Evolutionary conservation across 352 stramenopile species (phyloP), one percentile per base, ranked within the genome.

Genomic region (Phytophthora tentaculata): DNA sequence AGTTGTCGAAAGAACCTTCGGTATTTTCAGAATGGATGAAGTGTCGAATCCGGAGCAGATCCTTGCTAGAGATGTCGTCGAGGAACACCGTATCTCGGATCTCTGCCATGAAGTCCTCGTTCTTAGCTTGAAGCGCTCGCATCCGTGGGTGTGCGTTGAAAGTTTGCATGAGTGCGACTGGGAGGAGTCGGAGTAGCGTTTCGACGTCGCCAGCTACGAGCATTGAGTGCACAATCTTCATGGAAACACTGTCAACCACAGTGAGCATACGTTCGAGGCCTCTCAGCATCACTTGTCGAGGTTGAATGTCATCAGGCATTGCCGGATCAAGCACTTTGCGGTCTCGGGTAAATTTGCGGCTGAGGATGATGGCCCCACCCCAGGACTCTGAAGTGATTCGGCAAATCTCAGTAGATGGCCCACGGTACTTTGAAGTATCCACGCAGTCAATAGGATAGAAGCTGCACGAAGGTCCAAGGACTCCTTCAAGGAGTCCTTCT

Each of bases 121-220:
- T 49, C 16, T 71, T 69, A 17, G 73, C 14, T 52, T 79, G 64
- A 17, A 65, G 58, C 3, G 61, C 45, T 10, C 78, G 69, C 75
- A 86, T 83, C 7, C 66, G 64, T 5, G 75, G 78, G 47, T 84
- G 73, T 12, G 57, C 53, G 66, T 86, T 83, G 63, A 81, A 84
- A 1, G 79, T 77, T 10, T 58, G 26, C 24, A 71, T 37, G n/a
- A 84, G 10, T 4, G 75, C 73, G 1, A 32, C 17, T 1, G 75
- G 65, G 9, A 80, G 32, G 19, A 74, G 53, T 5, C 19, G 50
- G 7, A 73, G 37, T 26, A 86, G n/a, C 2, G 59, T 56, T 3
- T 50, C 8, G 0, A 29, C 64, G 4, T 68, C 23, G 16, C 73
- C 66, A 2, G 23, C 43, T 6, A 81, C 44, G 2, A 63, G 29